phyloP scores from a whole-genome alignment of 345 rosid species.

The Abelmoschus esculentus region DNA sequence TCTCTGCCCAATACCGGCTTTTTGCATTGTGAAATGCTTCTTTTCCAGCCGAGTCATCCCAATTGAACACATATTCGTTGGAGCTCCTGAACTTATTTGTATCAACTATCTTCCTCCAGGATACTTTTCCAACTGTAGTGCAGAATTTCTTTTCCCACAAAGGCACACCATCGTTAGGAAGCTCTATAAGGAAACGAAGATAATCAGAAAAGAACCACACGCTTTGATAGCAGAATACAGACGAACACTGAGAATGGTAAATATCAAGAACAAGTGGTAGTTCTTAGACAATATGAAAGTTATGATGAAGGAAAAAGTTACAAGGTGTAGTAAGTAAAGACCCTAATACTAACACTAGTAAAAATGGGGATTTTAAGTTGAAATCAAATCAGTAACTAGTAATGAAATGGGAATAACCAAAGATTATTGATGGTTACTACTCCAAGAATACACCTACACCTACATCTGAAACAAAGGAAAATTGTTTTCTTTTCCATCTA shows the following conservation, averaged over 20 bases:
- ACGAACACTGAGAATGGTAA: not conserved
- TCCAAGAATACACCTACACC: not conserved
- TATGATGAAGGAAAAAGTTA: not conserved
- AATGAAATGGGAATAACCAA: not conserved
- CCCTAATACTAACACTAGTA: not conserved
- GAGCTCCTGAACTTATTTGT: slow-evolving; percentile 23
- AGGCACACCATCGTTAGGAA: slow-evolving; percentile 30
- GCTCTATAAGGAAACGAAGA: slow-evolving; percentile 11
- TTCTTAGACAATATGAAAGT: not conserved
- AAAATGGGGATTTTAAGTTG: not conserved
- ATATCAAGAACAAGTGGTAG: not conserved
- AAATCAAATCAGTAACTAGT: not conserved
- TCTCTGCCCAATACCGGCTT: slow-evolving; percentile 32
- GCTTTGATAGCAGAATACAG: not conserved
- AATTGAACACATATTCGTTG: slow-evolving; percentile 23
- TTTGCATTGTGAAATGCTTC: slow-evolving; percentile 46
- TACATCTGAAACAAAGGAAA: not conserved
- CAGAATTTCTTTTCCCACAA: slow-evolving; percentile 49
- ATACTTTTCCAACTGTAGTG: slow-evolving; percentile 27
- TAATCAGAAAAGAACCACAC: not conserved
- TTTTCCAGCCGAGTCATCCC: slow-evolving; percentile 49
- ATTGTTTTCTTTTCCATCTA: not conserved
- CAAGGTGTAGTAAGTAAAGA: not conserved
- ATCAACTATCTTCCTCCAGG: slow-evolving; percentile 42
- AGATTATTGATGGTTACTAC: not conserved